Base-by-base conservation (phyloP, 73 alveolate genomes). In the Paramecium biaurelia region DNA sequence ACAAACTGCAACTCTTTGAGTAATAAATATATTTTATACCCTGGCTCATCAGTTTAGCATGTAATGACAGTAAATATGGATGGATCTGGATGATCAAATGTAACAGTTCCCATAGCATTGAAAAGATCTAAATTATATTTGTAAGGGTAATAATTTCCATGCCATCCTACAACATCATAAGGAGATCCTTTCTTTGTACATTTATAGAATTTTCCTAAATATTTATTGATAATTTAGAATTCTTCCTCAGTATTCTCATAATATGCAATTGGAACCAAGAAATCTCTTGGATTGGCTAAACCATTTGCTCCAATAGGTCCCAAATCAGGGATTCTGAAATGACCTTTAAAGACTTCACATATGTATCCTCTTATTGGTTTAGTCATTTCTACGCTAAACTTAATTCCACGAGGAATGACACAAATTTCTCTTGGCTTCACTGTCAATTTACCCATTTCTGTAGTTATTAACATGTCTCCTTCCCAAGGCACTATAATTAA, bases 261-360 rank as follows among this genome's bases (percentile, higher is more conserved):
- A 92, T 92, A 89, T 10, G 99, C 99, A 15, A 70, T 82, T 28
- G 99, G 99, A 18, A 49, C 26, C 43, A 88, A 74, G 92, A 97
- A 97, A 86, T 97, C 98, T 49, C 98, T 86, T 26, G 98, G 96
- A 49, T 95, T 96, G 7, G 99, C 99, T 12, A 92, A 57, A n/a
- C 99, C 97, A 70, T 96, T 96, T 18, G 99, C 92, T 7, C 99
- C 99, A 59, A 97, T 97, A n/a, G 98, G 98, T 32, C 99, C 99
- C 30, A 97, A 93, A 70, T 96, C 98, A 7, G 99, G 99, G 72
- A 97, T 23, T 53, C 26, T 92, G 82, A 96, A 95, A 93, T 97
- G 98, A 15, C 97, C 96, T 37, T 89, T 92, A 72, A 76, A 96
- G 85, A 93, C 85, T 90, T 97, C 99, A 58, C 97, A 95, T 67